Evolutionary conservation across 192 early-diverging fungal species (phyloP).

Genomic region (Funneliformis mosseae): DNA sequence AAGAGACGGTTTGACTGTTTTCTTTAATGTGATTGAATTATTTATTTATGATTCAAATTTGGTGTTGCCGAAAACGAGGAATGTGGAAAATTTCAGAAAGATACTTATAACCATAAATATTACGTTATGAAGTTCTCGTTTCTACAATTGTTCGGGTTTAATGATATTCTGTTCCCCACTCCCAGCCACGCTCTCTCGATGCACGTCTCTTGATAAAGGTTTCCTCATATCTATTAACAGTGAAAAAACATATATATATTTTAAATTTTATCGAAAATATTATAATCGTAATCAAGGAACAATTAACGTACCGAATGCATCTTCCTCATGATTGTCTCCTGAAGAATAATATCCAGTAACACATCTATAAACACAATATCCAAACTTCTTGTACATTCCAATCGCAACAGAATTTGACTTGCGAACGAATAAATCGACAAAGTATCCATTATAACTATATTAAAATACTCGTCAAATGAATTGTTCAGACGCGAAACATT

Average conservation of each 20-base stretch:
- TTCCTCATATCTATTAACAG: slow-evolving; percentile 87
- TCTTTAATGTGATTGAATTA: too few species aligned
- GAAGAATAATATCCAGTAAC: slow-evolving; percentile 86
- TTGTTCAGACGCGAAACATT: not conserved
- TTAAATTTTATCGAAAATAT: not conserved
- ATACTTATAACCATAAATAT: too few species aligned
- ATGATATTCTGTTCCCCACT: slow-evolving; percentile 56
- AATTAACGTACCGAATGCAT: slow-evolving; percentile 74
- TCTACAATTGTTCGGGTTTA: slow-evolving; percentile 50
- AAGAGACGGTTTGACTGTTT: too few species aligned
- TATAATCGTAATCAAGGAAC: not conserved
- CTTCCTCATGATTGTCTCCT: slow-evolving; percentile 71
- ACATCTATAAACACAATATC: slow-evolving; percentile 87
- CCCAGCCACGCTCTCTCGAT: slow-evolving; percentile 60
- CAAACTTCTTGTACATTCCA: slow-evolving; percentile 89
- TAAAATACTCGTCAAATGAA: not conserved
- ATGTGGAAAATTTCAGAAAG: too few species aligned
- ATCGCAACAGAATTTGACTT: slow-evolving; percentile 91
- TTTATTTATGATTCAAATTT: too few species aligned
- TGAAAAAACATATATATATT: not conserved
- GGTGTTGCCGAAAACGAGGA: too few species aligned
- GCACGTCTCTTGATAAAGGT: slow-evolving; percentile 81
- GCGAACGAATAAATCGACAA: slow-evolving; percentile 97
- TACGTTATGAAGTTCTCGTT: too few species aligned
- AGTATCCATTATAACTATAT: slow-evolving; percentile 75